Base-by-base conservation (phyloP, 129 eudicot genomes). In the Centella asiatica region DNA sequence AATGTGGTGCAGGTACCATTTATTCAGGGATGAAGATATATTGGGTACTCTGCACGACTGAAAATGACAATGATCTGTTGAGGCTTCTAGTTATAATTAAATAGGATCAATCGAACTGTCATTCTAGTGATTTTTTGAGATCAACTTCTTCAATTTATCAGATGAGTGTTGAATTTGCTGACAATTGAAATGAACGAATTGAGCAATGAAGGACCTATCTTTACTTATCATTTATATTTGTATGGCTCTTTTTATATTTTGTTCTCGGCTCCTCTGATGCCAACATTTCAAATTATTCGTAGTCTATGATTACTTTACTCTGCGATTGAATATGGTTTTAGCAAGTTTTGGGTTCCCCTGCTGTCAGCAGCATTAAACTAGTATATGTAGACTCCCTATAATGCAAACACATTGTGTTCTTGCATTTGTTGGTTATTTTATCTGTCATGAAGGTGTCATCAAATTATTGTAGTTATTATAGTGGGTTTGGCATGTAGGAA, bases 21-120 rank as follows among this genome's bases (percentile, higher is more conserved):
- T 90, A 57, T 90, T 64, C 63, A 77, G 97, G 78, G 97, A 90
- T 68, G 97, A 90, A 26, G 97, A 90, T 57, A 86, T 90, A 45
- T 87, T 90, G 86, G 97, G 97, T 26, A 90, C 85, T 72, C 80
- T 90, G 60, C 97, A 90, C 25, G 97, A 90, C 52, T 89, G 69
- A 78, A n/a, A n/a, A n/a, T n/a, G n/a, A 17, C 19, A 1, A 29
- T 31, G 36, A 37, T 22, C 32, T 4, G 0, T 10, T 34, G 27
- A 37, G 64, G 29, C 36, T 59, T 22, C 47, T 40, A 40, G 17
- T 40, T 40, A 9, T 40, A 40, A 40, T 23, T 69, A 49, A 59
- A 10, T 23, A 0, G 1, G 40, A 12, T 53, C 7, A 27, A 5
- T 15, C 5, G 17, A 27, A 44, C 10, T 27, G 5, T 56, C 20